Evolutionary conservation across 352 stramenopile genomes (phyloP).

Genomic region (Phytopythium delawarense): DNA sequence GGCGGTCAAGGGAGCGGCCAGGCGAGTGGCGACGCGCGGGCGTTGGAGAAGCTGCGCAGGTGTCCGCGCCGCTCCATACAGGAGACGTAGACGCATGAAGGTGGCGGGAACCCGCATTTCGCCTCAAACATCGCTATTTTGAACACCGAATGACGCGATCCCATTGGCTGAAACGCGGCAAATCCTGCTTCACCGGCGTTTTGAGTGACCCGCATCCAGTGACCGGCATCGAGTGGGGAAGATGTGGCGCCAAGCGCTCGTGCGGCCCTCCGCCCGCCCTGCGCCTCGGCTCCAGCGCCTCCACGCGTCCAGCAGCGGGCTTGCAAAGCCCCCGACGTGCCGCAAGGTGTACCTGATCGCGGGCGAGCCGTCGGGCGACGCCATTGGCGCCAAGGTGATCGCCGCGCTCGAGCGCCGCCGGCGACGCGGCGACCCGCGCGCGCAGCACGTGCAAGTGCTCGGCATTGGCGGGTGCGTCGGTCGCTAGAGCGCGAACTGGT

Average conservation of each 20-base stretch:
- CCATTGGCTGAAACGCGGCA: neutral
- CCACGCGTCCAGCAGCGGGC: neutral
- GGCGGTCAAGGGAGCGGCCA: neutral
- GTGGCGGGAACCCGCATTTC: neutral
- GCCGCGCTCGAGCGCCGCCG: slow-evolving; percentile 31
- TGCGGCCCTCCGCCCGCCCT: neutral
- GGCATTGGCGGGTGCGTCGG: slow-evolving; percentile 53
- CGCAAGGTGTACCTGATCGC: slow-evolving; percentile 61
- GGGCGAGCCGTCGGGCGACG: slow-evolving; percentile 68
- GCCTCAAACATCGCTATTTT: neutral
- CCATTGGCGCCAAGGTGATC: slow-evolving; percentile 73
- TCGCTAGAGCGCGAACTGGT: no score
- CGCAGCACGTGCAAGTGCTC: slow-evolving; percentile 29
- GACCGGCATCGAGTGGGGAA: neutral
- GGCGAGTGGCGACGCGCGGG: neutral
- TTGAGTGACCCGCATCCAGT: neutral
- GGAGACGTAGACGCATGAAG: neutral
- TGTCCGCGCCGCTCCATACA: neutral
- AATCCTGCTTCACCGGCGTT: no score
- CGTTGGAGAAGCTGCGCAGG: neutral
- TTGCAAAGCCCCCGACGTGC: neutral
- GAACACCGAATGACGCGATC: neutral
- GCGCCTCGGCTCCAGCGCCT: no score
- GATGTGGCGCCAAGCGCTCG: neutral
- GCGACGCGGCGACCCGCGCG: slow-evolving; percentile 5